Evolutionary conservation across 1,284 basidiomycete species (phyloP).

Genomic region (Stereum hirsutum): DNA sequence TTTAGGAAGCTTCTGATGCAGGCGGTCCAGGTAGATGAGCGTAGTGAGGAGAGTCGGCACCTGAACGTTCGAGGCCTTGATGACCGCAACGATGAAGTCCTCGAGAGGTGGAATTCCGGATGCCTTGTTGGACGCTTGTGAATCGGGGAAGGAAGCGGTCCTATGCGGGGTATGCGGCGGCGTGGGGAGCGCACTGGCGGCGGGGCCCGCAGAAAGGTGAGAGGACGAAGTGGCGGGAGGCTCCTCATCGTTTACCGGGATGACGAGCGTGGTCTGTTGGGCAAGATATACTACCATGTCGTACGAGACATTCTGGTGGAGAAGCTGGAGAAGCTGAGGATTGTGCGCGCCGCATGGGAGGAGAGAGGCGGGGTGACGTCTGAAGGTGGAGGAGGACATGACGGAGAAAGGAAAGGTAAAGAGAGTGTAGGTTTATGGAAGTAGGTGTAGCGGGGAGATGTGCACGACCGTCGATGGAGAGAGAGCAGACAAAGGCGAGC

Average conservation of each 20-base stretch:
- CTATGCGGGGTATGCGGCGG: conserved; percentile 50
- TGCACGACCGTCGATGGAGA: conserved; percentile 20
- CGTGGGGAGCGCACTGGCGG: conserved; percentile 26
- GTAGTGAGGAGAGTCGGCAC: conserved; percentile 89
- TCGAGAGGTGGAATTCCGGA: conserved; percentile 51
- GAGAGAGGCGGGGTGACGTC: conserved; percentile 62
- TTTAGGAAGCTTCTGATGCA: conserved; percentile 73
- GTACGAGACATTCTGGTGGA: conserved; percentile 66
- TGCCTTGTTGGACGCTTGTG: conserved; percentile 18
- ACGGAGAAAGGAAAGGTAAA: conserved; percentile 5
- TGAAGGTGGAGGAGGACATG: conserved; percentile 17
- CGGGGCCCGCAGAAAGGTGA: conserved; percentile 20
- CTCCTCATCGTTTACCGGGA: conserved; percentile 42
- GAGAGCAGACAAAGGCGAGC: conserved; percentile 11
- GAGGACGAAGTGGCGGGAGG: background rate
- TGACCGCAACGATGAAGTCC: conserved; percentile 82
- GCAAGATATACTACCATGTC: conserved; percentile 80
- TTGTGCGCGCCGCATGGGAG: conserved; percentile 62
- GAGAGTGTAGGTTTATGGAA: conserved; percentile 13
- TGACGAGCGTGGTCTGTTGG: conserved; percentile 53
- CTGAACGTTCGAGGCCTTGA: conserved; percentile 84
- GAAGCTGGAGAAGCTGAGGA: conserved; percentile 68
- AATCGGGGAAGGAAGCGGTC: conserved; percentile 27
- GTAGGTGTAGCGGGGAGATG: conserved; percentile 17
- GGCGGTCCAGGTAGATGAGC: conserved; percentile 87